phyloP scores from a whole-genome alignment of 352 stramenopile genomes.

The Phytophthora sp. region DNA sequence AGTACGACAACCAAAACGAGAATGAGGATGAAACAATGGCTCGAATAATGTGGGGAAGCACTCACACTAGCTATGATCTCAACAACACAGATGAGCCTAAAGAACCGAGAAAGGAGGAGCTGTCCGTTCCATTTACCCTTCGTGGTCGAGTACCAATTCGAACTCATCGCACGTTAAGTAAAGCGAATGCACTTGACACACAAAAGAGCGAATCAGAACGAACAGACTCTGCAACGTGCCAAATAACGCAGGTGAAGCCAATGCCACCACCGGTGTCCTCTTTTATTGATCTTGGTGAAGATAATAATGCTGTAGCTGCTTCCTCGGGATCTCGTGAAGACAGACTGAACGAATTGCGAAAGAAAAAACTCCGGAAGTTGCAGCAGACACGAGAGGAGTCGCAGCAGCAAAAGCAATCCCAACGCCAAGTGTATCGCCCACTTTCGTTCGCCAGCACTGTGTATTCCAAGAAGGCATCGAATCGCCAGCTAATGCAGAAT shows the following conservation, averaged over 20 bases:
- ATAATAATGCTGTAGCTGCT: background rate
- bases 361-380: constrained; percentile 71
- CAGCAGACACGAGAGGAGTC: constrained; percentile 49
- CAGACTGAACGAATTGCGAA: constrained; percentile 51
- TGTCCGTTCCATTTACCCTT: constrained; percentile 17
- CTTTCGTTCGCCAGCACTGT: constrained; percentile 7
- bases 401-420: constrained; percentile 26
- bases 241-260: too few species aligned
- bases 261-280: constrained; percentile 7
- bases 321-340: constrained; percentile 20
- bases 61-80: constrained; percentile 19
- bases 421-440: constrained; percentile 19
- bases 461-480: constrained; percentile 54
- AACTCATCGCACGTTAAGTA: background rate
- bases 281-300: constrained; percentile 20
- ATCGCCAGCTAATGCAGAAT: constrained; percentile 79
- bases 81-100: background rate
- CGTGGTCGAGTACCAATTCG: constrained; percentile 54
- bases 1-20: background rate
- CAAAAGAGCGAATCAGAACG: too few species aligned
- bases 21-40: constrained; percentile 10
- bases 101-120: background rate
- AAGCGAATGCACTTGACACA: background rate
- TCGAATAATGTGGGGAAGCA: constrained; percentile 17
- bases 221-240: too few species aligned